Percentiles rank a stretch among this genome's conserved stretches.
phyloP scores from a whole-genome alignment of 139 green algal species.

The Micractinium conductrix region DNA sequence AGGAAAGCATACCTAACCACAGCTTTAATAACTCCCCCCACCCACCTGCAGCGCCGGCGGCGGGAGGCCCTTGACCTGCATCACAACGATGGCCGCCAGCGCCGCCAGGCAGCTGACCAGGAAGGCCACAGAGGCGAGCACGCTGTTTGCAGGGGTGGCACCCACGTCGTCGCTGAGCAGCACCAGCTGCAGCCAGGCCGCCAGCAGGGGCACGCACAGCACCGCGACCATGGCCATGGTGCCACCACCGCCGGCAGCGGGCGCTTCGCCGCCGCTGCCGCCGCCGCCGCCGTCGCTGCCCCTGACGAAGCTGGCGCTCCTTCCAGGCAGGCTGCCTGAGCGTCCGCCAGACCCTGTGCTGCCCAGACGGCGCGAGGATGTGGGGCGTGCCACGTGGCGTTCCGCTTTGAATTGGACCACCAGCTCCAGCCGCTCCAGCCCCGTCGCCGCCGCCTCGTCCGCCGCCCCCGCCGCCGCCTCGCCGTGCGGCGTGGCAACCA shows the following conservation, averaged over 20 bases:
- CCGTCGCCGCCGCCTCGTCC: neutral
- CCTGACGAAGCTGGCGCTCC: neutral
- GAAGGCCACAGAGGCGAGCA: slow-evolving; percentile 14
- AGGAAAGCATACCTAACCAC: neutral
- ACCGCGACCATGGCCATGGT: slow-evolving; percentile 3
- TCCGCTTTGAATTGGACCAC: slow-evolving; percentile 15
- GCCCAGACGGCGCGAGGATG: neutral
- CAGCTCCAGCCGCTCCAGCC: neutral
- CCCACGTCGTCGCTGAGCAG: neutral
- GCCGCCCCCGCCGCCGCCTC: neutral
- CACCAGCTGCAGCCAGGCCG: slow-evolving; percentile 18
- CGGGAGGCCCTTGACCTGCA: slow-evolving; percentile 1
- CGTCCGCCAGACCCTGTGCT: no score
- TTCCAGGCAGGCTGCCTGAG: neutral
- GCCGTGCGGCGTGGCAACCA: neutral
- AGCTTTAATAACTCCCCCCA: neutral
- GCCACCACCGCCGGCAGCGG: neutral
- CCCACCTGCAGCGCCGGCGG: neutral
- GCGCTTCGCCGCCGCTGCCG: neutral
- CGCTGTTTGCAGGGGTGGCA: neutral
- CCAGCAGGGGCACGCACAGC: slow-evolving; percentile 22
- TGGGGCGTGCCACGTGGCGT: neutral
- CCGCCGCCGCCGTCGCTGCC: neutral
- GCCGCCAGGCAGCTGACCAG: slow-evolving; percentile 27
- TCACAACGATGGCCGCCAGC: slow-evolving; percentile 11